Conservation (phyloP, 306 rosid species). For the Begonia loranthoides region DNA sequence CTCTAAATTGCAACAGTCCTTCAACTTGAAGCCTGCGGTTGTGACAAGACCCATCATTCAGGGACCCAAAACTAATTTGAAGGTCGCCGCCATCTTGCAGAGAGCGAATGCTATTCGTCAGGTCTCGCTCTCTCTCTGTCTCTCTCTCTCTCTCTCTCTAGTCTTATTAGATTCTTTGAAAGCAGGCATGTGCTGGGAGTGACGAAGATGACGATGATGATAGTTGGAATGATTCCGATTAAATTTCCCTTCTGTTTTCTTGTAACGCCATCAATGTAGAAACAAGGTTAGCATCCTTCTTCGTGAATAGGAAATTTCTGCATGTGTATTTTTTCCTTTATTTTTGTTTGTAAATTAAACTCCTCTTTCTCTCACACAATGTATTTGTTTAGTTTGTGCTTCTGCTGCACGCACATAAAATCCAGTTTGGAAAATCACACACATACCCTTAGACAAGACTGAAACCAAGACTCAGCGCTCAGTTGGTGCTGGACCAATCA, state of each 20-base stretch:
- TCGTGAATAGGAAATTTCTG: conserved; percentile 8
- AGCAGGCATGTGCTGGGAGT: conserved; percentile 81
- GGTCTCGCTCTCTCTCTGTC: conserved; percentile 33
- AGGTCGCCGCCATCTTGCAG: conserved; percentile 84
- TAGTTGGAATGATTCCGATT: conserved; percentile 70
- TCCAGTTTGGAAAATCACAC: no score
- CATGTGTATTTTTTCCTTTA: conserved; percentile 13
- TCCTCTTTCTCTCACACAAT: no score
- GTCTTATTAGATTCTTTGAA: conserved; percentile 5
- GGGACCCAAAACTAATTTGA: conserved; percentile 79
- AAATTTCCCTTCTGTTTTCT: conserved; percentile 4
- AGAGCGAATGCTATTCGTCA: conserved; percentile 92
- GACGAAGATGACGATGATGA: conserved; percentile 77
- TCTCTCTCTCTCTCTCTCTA: conserved; percentile 1
- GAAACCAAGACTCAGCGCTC: no score
- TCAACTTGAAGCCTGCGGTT: conserved; percentile 81
- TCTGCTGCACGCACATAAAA: no score
- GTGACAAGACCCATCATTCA: conserved; percentile 43
- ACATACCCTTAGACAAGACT: no score
- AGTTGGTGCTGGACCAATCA: no score
- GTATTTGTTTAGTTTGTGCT: no score
- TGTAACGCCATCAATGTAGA: conserved; percentile 1
- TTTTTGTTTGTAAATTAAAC: no score
- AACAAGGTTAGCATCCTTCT: conserved; percentile 7
- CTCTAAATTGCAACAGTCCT: conserved; percentile 43